Conservation (phyloP, 257 asterid genomes). For the Capsicum pubescens region DNA sequence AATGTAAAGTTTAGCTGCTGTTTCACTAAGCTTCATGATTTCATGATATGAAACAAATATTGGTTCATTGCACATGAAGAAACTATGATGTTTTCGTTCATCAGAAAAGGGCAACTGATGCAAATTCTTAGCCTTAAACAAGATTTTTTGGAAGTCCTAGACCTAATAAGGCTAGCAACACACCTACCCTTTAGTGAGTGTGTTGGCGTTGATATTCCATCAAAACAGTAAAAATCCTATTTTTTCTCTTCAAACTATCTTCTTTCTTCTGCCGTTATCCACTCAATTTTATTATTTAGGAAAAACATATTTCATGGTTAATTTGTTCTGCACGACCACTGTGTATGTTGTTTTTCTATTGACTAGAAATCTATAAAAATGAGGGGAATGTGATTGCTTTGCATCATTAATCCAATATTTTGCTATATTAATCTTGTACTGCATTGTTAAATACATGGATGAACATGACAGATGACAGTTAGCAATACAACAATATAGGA, state of each 20-base stretch:
- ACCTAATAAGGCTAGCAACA: constrained; percentile 13
- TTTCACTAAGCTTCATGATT: background rate
- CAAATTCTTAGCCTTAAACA: background rate
- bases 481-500: background rate
- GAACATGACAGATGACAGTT: background rate
- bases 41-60: constrained; percentile 10
- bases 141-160: background rate
- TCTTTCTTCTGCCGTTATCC: background rate
- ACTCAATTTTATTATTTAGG: background rate
- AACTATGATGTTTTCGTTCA: background rate
- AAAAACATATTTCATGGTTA: background rate
- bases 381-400: background rate
- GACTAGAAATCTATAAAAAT: constrained; percentile 18
- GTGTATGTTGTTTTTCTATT: background rate
- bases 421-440: background rate
- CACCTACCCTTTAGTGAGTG: background rate
- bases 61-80: constrained; percentile 25
- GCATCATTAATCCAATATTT: background rate
- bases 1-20: background rate
- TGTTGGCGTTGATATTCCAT: background rate
- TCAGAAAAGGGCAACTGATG: background rate
- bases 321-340: background rate
- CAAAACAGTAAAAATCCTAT: background rate
- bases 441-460: constrained; percentile 5
- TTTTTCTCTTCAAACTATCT: background rate